Base-by-base conservation (phyloP, 176 grass and related monocot genomes). In the Juncus inflexus region DNA sequence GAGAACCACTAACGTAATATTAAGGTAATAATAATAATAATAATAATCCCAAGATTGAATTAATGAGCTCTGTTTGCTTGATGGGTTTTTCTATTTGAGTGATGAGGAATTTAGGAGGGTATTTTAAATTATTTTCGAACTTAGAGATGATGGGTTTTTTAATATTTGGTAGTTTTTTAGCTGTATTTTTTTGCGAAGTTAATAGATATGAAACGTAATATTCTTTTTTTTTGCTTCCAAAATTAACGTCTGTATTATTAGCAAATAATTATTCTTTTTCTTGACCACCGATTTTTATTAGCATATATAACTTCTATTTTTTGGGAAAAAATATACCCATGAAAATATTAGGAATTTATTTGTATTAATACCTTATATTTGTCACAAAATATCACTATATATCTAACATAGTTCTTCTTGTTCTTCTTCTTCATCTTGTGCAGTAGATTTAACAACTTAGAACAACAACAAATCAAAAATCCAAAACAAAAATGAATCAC, bases 391-490 rank as follows among this genome's bases (percentile, higher is more conserved):
- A 19, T 61, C 54, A 10, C 74, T 71, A 3, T 75, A 28, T 1
- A 69, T 58, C 66, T 82, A 65, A 63, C 62, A 74, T 52, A 40
- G 72, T 10, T 67, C 64, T 61, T 51, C 39, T 58, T 40, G n/a
- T 76, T 35, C 19, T 28, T 28, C 19, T 28, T 28, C 19, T 28
- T 28, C 19, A 28, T 28, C 19, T 28, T 51, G 5, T 71, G 60
- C 79, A 81, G 77, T 80, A 77, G 63, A 73, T 89, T 72, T 43
- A 71, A 86, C 84, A 71, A 86, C 84, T 80, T 76, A 82, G 12
- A 28, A 50, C 40, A 76, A 67, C 63, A 64, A 0, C 0, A 0
- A 2, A 60, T 51, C 74, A 61, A 11, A n/a, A 28, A 49, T 54
- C 4, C 9, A n/a, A 56, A 61, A 13, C 12, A 54, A 66, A 4